These are phyloP conservation scores for Blastobotrys persicus DNA, from an alignment of 1,139 yeast genomes.

Conservation along the genomic window DNA sequence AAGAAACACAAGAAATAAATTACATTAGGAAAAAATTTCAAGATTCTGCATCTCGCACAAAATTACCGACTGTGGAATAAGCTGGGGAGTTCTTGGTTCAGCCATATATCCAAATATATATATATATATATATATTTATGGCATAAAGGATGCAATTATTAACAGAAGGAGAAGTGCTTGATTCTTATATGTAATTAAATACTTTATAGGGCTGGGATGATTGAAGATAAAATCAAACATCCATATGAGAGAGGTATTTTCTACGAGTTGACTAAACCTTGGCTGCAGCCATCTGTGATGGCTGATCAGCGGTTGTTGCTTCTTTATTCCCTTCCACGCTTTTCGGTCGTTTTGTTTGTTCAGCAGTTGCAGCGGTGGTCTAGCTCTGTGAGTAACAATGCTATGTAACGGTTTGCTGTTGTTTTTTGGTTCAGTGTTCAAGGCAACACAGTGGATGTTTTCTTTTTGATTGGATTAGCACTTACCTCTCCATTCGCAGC, in stretches of 20 bases:
- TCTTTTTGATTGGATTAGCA: neutral
- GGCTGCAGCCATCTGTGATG: slow-evolving; percentile 1
- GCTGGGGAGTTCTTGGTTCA: no score
- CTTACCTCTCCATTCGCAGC: slow-evolving; percentile 8
- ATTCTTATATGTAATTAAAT: neutral
- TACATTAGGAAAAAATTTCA: no score
- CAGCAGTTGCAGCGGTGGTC: slow-evolving; percentile 1
- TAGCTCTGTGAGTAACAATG: neutral
- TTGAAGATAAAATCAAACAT: neutral
- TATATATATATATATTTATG: no score
- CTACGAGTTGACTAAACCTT: slow-evolving; percentile 1
- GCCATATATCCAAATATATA: no score
- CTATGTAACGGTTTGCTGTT: neutral
- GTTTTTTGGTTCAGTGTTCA: no score
- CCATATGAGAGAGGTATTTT: neutral
- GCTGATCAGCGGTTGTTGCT: neutral
- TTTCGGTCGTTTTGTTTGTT: slow-evolving; percentile 7
- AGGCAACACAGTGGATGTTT: no score
- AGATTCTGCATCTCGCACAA: no score
- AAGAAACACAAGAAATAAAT: slow-evolving; percentile 4
- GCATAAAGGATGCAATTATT: no score
- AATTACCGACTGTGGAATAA: no score
- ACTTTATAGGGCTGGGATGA: neutral
- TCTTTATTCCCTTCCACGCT: slow-evolving; percentile 5
- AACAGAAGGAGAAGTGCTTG: no score